A percentile compares a stretch with the other conserved stretches of the same genome.
Evolutionary conservation across 768 basidiomycete genomes (phyloP).

Genomic region (Terana coerulea): DNA sequence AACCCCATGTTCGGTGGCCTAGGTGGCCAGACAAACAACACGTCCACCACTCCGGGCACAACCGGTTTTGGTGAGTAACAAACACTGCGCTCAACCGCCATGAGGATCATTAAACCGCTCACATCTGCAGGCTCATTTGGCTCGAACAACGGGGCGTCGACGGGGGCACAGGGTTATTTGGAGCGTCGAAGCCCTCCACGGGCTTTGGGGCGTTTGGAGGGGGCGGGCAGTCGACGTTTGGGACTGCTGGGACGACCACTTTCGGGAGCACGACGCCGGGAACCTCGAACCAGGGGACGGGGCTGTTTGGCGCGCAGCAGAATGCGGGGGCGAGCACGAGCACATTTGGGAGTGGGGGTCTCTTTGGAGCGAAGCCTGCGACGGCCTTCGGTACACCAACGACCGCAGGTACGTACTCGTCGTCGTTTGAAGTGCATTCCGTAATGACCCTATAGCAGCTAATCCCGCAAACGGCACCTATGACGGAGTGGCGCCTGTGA

Average conservation of each 20-base stretch:
- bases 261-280: slow-evolving; percentile 32
- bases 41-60: slow-evolving; percentile 28
- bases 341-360: slow-evolving; percentile 36
- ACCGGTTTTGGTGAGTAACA: slow-evolving; percentile 33
- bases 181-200: slow-evolving; percentile 61
- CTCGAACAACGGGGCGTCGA: slow-evolving; percentile 33
- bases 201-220: slow-evolving; percentile 79
- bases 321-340: slow-evolving; percentile 14
- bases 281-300: slow-evolving; percentile 27
- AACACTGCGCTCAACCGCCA: too few species aligned
- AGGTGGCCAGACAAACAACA: slow-evolving; percentile 28
- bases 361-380: slow-evolving; percentile 57
- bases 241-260: slow-evolving; percentile 38
- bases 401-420: slow-evolving; percentile 25
- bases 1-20: slow-evolving; percentile 83
- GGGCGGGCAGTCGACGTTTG: slow-evolving; percentile 49
- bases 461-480: slow-evolving; percentile 25
- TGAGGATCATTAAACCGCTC: too few species aligned
- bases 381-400: slow-evolving; percentile 44
- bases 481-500: slow-evolving; percentile 49
- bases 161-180: slow-evolving; percentile 48
- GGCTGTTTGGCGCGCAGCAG: slow-evolving; percentile 32
- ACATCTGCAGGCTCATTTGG: slow-evolving; percentile 37
- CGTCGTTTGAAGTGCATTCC: not conserved
- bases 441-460: not conserved